Base-by-base conservation (phyloP, 441 rosid genomes). In the Adansonia madagascariensis region DNA sequence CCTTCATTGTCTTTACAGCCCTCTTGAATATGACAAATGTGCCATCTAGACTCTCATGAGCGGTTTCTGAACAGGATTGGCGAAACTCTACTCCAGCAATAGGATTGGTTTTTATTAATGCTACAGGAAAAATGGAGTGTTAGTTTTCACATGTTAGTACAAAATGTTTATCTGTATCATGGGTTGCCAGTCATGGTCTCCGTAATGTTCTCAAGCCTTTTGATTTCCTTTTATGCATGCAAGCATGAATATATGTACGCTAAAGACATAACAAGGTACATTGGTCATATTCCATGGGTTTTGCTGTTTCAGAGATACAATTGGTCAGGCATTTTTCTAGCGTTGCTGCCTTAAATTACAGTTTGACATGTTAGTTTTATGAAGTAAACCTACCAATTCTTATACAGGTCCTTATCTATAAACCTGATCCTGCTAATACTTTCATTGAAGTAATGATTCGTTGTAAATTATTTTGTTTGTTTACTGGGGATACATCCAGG, bases 41-140 rank as follows among this genome's bases (percentile, higher is more conserved):
- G 44, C 66, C 14, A 31, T 62, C 66, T 62, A 62, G 18, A 62
- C 8, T 61, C 66, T 62, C 18, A 62, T 31, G 41, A 62, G 18
- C 66, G 14, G 27, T 62, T 62, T 35, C 43, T 62, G 43, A 27
- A 62, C 44, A 7, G 18, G 66, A 31, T 31, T 5, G 44, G 5
- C 44, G 8, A 62, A 31, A 62, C 7, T 55, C 24, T 7, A 7
- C 60, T n/a, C 22, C 9, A 17, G 24, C 22, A 52, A n/a, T 1
- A 52, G 56, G 56, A 52, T 35, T 59, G 20, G 63, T 59, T 59
- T 56, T 56, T 56, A 18, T 56, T 56, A 55, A 56, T 59, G 10
- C 31, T 4, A 4, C 35, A 59, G 64, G n/a, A 59, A 22, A 59
- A 22, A 18, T 56, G 24, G 12, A 57, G 27, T 8, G 61, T 57